These are phyloP conservation scores for Discostella stelligera DNA, from an alignment of 352 stramenopile species.

Conservation along the genomic window DNA sequence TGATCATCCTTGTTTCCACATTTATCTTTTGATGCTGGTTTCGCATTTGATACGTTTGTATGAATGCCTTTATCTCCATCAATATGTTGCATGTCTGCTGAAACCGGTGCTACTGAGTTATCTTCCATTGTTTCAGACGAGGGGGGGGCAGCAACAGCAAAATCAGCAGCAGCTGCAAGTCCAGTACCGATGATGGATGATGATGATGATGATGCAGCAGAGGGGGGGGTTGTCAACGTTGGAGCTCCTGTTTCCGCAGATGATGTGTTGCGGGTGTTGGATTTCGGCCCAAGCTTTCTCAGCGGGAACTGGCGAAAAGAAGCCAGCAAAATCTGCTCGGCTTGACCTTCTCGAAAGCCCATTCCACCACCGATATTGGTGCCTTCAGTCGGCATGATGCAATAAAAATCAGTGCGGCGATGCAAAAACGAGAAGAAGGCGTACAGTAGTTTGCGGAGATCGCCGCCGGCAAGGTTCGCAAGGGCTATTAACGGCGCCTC, in stretches of 20 bases:
- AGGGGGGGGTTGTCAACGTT: not conserved
- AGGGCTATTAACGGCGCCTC: conserved; percentile 72
- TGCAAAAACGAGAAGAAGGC: conserved; percentile 86
- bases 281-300: conserved; percentile 46
- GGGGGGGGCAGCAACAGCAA: not conserved
- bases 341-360: conserved; percentile 84
- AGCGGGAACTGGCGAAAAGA: conserved; percentile 85
- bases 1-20: conserved; percentile 10
- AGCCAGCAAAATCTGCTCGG: conserved; percentile 83
- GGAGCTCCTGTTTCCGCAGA: not conserved
- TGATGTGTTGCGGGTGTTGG: not conserved
- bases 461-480: conserved; percentile 57
- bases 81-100: conserved; percentile 1
- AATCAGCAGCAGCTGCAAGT: not conserved
- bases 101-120: not conserved
- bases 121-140: not conserved
- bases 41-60: not conserved
- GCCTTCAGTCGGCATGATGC: conserved; percentile 72
- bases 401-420: conserved; percentile 87
- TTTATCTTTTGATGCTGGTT: conserved; percentile 17
- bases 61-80: conserved; percentile 5
- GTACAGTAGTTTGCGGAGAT: conserved; percentile 66
- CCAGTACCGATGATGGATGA: not conserved
- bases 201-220: not conserved
- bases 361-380: conserved; percentile 49